Base-by-base conservation (phyloP, 139 green algal genomes). In the Coccomyxa sp. region DNA sequence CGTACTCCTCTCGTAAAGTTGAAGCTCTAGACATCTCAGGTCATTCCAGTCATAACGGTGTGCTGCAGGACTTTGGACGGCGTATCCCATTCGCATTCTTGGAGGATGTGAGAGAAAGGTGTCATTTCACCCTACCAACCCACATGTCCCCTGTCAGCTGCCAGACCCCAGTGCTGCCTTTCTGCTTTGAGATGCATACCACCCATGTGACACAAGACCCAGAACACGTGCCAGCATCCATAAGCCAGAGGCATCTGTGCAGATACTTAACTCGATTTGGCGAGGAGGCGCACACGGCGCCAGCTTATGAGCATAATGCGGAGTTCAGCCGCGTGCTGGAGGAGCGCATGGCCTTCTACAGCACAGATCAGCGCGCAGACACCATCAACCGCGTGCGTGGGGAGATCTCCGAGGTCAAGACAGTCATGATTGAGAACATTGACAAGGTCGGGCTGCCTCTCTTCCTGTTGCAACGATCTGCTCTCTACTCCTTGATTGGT, bases 341-440 rank as follows among this genome's bases (percentile, higher is more conserved):
- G 68, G 79, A 88, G n/a, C 91, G 94, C 45, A 94, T 97, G 90
- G 81, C 88, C 14, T 96, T 90, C 86, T 98, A 93, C 82, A 89
- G 85, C 84, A 92, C 66, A 32, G 92, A 98, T 84, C 91, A 94
- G 18, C 83, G 87, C 58, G 90, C 93, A 1, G 95, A 98, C 84
- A 84, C 88, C 58, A 94, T 98, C 88, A 95, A 88, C 82, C 88
- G 92, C 32, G 93, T 98, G 51, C 81, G 86, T 0, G 90, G 90
- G 1, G 94, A 95, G 74, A 92, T 97, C 27, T 78, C 88, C 30
- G 94, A 98, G 68, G 92, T 97, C 25, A 94, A 95, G 86, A 91
- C 93, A 59, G 91, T 98, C 66, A 97, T 98, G 93, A 88, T 98
- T 60, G 90, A 97, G 78, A 98, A 98, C 88, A 97, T 98, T 67